phyloP scores from a whole-genome alignment of 768 basidiomycete species.

The Trametes elegans region DNA sequence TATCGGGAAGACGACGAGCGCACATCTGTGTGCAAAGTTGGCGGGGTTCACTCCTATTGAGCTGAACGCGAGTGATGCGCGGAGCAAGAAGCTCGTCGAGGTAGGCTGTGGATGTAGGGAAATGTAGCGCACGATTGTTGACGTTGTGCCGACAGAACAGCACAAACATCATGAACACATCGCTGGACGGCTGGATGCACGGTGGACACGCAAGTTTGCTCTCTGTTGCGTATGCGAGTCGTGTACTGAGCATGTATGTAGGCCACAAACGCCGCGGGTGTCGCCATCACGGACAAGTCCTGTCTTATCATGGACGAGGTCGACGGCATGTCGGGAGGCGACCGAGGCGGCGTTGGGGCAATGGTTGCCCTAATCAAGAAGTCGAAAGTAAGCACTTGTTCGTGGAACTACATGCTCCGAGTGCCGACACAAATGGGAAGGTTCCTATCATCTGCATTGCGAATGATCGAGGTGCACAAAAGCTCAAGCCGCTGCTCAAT shows the following conservation, averaged over 20 bases:
- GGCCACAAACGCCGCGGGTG: slow-evolving; percentile 66
- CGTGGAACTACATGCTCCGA: neutral
- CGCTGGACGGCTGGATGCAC: slow-evolving; percentile 81
- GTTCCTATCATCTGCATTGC: slow-evolving; percentile 98
- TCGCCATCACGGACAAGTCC: slow-evolving; percentile 72
- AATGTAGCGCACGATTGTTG: neutral
- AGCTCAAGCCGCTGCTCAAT: slow-evolving; percentile 79
- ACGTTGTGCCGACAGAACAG: slow-evolving; percentile 53
- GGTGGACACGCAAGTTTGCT: slow-evolving; percentile 46
- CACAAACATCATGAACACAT: slow-evolving; percentile 87
- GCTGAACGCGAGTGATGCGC: slow-evolving; percentile 91
- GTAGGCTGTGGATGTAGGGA: slow-evolving; percentile 34
- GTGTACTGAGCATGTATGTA: neutral
- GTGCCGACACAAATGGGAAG: slow-evolving; percentile 37
- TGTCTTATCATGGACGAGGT: slow-evolving; percentile 99
- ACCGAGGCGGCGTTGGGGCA: slow-evolving; percentile 95
- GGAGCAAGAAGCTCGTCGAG: slow-evolving; percentile 97
- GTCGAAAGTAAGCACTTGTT: slow-evolving; percentile 61
- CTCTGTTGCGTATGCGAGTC: no score
- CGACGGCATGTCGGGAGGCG: slow-evolving; percentile 98
- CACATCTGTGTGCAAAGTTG: slow-evolving; percentile 88
- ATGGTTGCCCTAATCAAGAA: slow-evolving; percentile 91
- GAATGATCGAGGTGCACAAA: slow-evolving; percentile 84
- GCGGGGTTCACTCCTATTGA: slow-evolving; percentile 93
- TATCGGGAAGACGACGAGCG: slow-evolving; percentile 96